Evolutionary conservation across 306 rosid species (phyloP), one percentile per base, ranked within the genome.

Genomic region (Delonix regia): DNA sequence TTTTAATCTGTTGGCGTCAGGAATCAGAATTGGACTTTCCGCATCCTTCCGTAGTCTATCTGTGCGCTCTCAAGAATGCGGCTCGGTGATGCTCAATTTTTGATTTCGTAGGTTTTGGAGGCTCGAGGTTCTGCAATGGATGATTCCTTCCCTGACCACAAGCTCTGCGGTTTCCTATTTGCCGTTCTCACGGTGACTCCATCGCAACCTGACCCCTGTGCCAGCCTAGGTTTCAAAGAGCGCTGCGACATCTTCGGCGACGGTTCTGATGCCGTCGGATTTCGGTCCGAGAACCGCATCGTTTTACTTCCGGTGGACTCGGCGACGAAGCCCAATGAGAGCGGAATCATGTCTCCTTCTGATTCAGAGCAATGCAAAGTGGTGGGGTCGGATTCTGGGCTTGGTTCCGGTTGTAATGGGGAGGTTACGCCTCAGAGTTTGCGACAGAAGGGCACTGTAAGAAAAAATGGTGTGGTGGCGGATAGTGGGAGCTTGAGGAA

Each of bases 141-240:
- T 33, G 82, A 72, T 41, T 42, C 88, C 72, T 71, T 87, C 78
- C 28, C 91, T 3, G 86, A 73, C 69, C 86, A 85, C 85, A 91
- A 88, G 84, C 98, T 89, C 87, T 87, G 96, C 85, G 99, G 98
- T 53, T 93, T 80, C 86, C 90, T 90, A 56, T 83, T 75, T 19
- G 85, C 95, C 47, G 96, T 89, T 80, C 90, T 95, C 56, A 15
- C 87, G 1, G 76, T 83, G 4, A n/a, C 82, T 57, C 83, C 88
- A 0, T 57, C 71, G 6, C 81, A 61, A 6, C 42, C 33, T n/a
- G 44, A 75, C n/a, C 62, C 34, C 4, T 53, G 13, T 34, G 24
- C 47, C 41, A 21, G 14, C 48, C 69, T 80, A 0, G 16, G 45
- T 9, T 82, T 89, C 79, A 78, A 73, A 6, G 75, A 88, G 3